Conservation (phyloP, 1,139 yeast genomes). For the Pichia sp. region DNA sequence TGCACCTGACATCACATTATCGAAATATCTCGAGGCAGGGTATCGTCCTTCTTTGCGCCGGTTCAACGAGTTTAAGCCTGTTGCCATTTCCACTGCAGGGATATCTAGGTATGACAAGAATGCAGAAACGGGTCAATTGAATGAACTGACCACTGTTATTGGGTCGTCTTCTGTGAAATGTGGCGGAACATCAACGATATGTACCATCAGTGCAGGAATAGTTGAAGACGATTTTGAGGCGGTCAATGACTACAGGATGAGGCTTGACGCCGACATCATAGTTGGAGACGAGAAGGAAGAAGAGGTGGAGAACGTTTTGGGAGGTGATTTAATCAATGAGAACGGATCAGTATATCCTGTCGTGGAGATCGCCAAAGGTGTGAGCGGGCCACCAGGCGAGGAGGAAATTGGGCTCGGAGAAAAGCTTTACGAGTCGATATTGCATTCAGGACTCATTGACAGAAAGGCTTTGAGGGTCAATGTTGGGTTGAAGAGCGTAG, state of each 20-base stretch:
- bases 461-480: slow-evolving; percentile 42
- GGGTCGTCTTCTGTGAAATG: slow-evolving; percentile 72
- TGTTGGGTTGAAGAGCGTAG: slow-evolving; percentile 49
- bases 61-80: slow-evolving; percentile 66
- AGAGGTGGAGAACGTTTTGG: slow-evolving; percentile 10
- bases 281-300: slow-evolving; percentile 13
- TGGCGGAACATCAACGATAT: slow-evolving; percentile 73
- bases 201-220: slow-evolving; percentile 71
- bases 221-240: slow-evolving; percentile 47
- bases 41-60: slow-evolving; percentile 69
- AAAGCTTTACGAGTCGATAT: slow-evolving; percentile 53
- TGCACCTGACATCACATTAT: slow-evolving; percentile 79
- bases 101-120: slow-evolving; percentile 37
- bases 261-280: slow-evolving; percentile 31
- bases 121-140: background rate
- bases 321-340: slow-evolving; percentile 10
- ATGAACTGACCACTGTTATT: slow-evolving; percentile 38
- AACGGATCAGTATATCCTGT: slow-evolving; percentile 58
- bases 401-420: slow-evolving; percentile 87
- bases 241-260: slow-evolving; percentile 33
- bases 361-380: slow-evolving; percentile 75
- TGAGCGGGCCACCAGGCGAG: slow-evolving; percentile 71
- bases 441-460: slow-evolving; percentile 52
- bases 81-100: slow-evolving; percentile 43
- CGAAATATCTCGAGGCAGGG: slow-evolving; percentile 70